These are phyloP conservation scores for Dalechampia spathulata DNA, from an alignment of 441 rosid species.

Conservation along the genomic window DNA sequence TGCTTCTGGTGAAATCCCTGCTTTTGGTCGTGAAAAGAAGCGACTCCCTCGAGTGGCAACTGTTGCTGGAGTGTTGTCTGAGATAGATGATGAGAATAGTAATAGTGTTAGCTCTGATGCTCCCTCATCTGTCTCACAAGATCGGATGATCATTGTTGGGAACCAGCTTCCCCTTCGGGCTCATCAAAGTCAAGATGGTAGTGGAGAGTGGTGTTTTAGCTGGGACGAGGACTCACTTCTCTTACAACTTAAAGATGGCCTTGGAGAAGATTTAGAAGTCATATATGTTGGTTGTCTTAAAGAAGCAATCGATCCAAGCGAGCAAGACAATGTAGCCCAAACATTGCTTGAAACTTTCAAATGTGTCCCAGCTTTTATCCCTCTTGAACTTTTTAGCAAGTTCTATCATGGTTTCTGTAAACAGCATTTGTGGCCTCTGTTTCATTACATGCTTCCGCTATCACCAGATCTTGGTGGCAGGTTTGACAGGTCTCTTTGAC, in stretches of 20 bases:
- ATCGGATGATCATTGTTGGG: conserved; percentile 74
- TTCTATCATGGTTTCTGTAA: conserved; percentile 90
- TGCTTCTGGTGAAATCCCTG: conserved; percentile 53
- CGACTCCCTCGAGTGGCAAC: conserved; percentile 75
- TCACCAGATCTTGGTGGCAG: conserved; percentile 81
- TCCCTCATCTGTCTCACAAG: conserved; percentile 65
- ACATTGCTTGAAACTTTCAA: conserved; percentile 74
- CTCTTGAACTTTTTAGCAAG: conserved; percentile 59
- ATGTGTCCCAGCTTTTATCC: conserved; percentile 82
- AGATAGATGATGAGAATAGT: conserved; percentile 62
- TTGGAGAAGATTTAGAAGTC: conserved; percentile 73
- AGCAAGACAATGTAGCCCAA: conserved; percentile 82
- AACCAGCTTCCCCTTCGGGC: conserved; percentile 80
- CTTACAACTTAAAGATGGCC: conserved; percentile 81
- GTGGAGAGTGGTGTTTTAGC: conserved; percentile 45
- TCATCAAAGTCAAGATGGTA: conserved; percentile 35
- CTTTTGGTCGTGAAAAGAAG: conserved; percentile 51
- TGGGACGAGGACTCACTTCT: conserved; percentile 94
- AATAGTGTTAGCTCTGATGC: conserved; percentile 73
- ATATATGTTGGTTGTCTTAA: conserved; percentile 75
- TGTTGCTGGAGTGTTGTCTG: conserved; percentile 60
- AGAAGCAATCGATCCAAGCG: conserved; percentile 44
- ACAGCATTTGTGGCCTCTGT: conserved; percentile 80
- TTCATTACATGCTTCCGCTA: conserved; percentile 91
- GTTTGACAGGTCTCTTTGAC: conserved; percentile 82